A percentile compares a stretch with the other conserved stretches of the same genome.
Conservation (phyloP, 768 basidiomycete genomes). For the Melanogaster broomeanus region DNA sequence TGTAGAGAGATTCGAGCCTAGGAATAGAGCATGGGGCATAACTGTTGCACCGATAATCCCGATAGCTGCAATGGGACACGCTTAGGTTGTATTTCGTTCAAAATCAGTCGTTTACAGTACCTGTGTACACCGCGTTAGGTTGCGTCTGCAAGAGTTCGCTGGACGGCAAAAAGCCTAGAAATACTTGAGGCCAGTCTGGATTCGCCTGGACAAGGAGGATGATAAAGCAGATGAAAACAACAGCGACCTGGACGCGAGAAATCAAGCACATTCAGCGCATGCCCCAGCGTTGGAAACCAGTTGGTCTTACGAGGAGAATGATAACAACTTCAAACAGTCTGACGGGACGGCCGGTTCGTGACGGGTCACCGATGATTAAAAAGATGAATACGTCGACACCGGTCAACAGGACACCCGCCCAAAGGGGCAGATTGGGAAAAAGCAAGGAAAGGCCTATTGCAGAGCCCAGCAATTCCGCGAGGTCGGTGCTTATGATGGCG, state of each 20-base stretch:
- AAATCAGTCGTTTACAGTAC: conserved; percentile 20
- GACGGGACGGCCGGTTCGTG: conserved; percentile 31
- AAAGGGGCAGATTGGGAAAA: conserved; percentile 50
- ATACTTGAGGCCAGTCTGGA: conserved; percentile 44
- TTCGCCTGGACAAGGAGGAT: conserved; percentile 42
- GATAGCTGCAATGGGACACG: conserved; percentile 32
- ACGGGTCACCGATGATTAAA: conserved; percentile 42
- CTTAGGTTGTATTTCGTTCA: not conserved
- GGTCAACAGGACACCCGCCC: conserved; percentile 50
- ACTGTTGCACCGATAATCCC: conserved; percentile 53
- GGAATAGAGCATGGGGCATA: conserved; percentile 61
- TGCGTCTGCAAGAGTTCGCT: conserved; percentile 36
- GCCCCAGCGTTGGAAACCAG: conserved; percentile 1
- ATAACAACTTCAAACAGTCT: conserved; percentile 42
- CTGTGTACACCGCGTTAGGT: conserved; percentile 36
- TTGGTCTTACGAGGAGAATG: conserved; percentile 30
- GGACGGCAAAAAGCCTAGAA: conserved; percentile 41
- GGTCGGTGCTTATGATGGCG: conserved; percentile 57
- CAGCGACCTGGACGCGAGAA: conserved; percentile 21
- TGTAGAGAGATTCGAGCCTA: conserved; percentile 51
- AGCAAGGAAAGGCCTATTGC: conserved; percentile 60
- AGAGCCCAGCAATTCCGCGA: conserved; percentile 61
- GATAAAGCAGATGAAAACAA: conserved; percentile 34
- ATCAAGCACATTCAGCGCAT: not conserved
- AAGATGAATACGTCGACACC: conserved; percentile 50